Base-by-base conservation (phyloP, 2,329 filamentous ascomycete genomes). In the Mollisiaceae sp. region DNA sequence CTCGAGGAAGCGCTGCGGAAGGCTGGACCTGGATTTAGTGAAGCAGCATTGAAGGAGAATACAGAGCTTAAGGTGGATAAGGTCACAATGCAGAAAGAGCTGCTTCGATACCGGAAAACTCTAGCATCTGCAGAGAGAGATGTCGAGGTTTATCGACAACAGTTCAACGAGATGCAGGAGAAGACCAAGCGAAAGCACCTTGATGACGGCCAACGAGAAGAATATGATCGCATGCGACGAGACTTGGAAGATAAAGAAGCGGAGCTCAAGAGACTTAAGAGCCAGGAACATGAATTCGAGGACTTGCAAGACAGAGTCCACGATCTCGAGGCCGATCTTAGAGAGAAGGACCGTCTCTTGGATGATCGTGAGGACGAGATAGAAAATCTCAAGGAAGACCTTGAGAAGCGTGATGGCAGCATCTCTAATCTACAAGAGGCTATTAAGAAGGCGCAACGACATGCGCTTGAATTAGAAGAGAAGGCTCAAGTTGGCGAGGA, bases 1-100 rank as follows among this genome's bases (percentile, higher is more conserved):
- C 85, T 99, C 63, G 93, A 99, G 77, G 93, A 98, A 72, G 92
- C 92, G 15, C 80, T 99, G 59, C 87, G 90, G 61, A 97, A 96
- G 77, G 88, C 91, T 62, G 94, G 94, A 0, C 93, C 92, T 8
- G 93, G 94, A 63, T 95, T 94, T 81, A 96, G 94, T 74, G 91
- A 97, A 77, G 88, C 89, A 36, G 93, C 94, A 3, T 82, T 99
- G 35, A 93, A 92, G 76, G 95, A 99, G 79, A 99, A 99, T 76
- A 96, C 95, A 4, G 94, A 97, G 70, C 87, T 99, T 62, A 98
- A 98, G 78, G 93, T 97, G 65, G 91, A 95, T 79, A 92, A 92
- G 75, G 87, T 96, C 66, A 94, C 92, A 0, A 91, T 98, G 87
- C 89, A 95, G 76, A 87, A 90, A 66, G 95, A 99, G 73, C 84